Evolutionary conservation across 2,329 filamentous ascomycete genomes (phyloP).

Genomic region (Chaetothyriales sp.): DNA sequence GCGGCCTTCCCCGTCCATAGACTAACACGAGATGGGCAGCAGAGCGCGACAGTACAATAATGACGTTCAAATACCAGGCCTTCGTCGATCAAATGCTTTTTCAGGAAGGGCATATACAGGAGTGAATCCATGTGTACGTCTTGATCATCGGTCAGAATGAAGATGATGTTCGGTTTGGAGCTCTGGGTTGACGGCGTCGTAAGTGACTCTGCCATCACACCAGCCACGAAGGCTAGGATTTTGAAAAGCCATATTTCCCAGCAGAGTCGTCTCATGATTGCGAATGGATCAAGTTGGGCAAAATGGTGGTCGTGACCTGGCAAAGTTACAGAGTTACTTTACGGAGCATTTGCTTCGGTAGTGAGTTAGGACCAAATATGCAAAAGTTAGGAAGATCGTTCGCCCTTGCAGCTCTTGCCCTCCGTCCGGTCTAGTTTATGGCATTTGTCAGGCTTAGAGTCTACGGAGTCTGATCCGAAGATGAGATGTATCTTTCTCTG

Average conservation of each 20-base stretch:
- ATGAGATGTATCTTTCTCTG: too few species aligned
- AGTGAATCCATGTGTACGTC: conserved; percentile 49
- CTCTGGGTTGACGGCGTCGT: not conserved
- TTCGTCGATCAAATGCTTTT: conserved; percentile 42
- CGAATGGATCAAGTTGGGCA: too few species aligned
- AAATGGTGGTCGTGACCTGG: too few species aligned
- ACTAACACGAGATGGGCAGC: conserved; percentile 54
- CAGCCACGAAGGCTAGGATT: not conserved
- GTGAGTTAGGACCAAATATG: too few species aligned
- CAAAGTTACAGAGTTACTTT: too few species aligned
- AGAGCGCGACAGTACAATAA: conserved; percentile 53
- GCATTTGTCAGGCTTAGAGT: too few species aligned
- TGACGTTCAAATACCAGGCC: conserved; percentile 50
- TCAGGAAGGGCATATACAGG: conserved; percentile 45
- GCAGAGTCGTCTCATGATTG: not conserved
- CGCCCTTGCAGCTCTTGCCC: too few species aligned
- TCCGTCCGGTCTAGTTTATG: too few species aligned
- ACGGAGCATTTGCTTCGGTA: too few species aligned
- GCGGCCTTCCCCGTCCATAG: conserved; percentile 53
- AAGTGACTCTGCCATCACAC: not conserved
- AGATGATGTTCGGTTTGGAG: conserved; percentile 43
- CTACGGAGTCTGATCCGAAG: too few species aligned
- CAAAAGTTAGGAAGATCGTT: too few species aligned
- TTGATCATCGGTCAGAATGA: conserved; percentile 57
- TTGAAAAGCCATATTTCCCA: not conserved